Evolutionary conservation across 306 rosid genomes (phyloP).

Genomic region (Macrotyloma uniflorum): DNA sequence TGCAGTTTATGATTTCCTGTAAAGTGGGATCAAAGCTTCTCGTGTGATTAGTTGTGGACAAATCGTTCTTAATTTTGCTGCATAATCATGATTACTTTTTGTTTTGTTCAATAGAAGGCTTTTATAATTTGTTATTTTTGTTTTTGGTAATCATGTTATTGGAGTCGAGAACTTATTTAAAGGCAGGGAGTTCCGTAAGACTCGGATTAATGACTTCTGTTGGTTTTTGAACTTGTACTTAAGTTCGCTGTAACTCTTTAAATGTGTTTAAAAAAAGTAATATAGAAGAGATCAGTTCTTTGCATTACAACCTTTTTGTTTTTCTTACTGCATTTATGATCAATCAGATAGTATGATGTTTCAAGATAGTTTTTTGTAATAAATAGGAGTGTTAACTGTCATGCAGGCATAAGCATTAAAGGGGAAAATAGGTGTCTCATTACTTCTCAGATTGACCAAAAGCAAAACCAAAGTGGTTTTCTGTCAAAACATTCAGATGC

Average conservation of each 20-base stretch:
- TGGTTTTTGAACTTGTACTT: no score
- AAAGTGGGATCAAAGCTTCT: no score
- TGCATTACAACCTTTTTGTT: background rate
- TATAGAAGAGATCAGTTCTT: background rate
- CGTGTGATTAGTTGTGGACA: background rate
- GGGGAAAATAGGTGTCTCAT: constrained; percentile 39
- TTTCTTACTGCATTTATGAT: background rate
- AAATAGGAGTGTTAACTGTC: constrained; percentile 25
- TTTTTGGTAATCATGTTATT: no score
- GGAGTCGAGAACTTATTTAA: no score
- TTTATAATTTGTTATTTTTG: background rate
- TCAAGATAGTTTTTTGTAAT: constrained; percentile 9
- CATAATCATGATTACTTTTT: background rate
- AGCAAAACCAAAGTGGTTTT: constrained; percentile 38
- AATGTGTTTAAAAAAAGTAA: no score
- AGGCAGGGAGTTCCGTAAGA: no score
- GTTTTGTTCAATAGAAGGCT: background rate
- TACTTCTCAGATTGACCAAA: constrained; percentile 47
- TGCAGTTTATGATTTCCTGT: background rate
- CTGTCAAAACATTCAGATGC: constrained; percentile 51
- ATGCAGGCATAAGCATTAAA: constrained; percentile 46
- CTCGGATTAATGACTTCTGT: no score
- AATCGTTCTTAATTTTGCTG: background rate
- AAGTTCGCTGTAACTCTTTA: no score
- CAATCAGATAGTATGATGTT: background rate